Evolutionary conservation across 1,284 basidiomycete genomes (phyloP).

Genomic region (Cryptococcus sp.): DNA sequence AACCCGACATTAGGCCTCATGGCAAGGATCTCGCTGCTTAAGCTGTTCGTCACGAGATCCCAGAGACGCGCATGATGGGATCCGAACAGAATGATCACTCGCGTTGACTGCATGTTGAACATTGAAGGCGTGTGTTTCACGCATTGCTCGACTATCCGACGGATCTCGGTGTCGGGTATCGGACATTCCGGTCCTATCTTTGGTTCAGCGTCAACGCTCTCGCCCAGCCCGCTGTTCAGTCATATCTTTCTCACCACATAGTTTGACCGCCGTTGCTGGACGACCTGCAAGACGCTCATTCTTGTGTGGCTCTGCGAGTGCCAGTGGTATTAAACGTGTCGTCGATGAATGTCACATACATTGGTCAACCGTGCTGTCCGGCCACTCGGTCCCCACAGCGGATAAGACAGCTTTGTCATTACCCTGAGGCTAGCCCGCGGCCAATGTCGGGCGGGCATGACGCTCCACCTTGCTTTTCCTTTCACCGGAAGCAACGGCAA

Average conservation of each 20-base stretch:
- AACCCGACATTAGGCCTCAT: constrained; percentile 15
- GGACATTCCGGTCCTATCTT: constrained; percentile 6
- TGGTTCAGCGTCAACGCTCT: background rate
- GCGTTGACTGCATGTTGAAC: constrained; percentile 23
- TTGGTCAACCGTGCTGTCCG: too few relatives aligned
- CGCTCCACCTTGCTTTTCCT: too few relatives aligned
- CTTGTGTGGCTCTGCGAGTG: too few relatives aligned
- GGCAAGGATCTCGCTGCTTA: constrained; percentile 4
- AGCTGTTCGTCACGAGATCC: constrained; percentile 7
- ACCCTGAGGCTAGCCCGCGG: too few relatives aligned
- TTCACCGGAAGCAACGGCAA: too few relatives aligned
- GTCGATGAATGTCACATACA: too few relatives aligned
- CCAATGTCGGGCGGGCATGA: too few relatives aligned
- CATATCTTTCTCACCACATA: background rate
- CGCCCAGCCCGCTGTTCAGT: background rate
- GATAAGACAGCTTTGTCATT: too few relatives aligned
- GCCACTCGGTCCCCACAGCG: too few relatives aligned
- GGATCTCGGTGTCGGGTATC: constrained; percentile 2
- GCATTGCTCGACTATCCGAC: background rate
- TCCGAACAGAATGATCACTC: constrained; percentile 11
- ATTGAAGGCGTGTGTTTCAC: constrained; percentile 16
- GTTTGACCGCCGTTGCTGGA: background rate
- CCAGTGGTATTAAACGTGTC: too few relatives aligned
- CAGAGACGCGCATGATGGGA: constrained; percentile 14
- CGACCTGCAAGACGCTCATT: too few relatives aligned